phyloP scores from a whole-genome alignment of 1,139 yeast species.

The Pichia sp. region DNA sequence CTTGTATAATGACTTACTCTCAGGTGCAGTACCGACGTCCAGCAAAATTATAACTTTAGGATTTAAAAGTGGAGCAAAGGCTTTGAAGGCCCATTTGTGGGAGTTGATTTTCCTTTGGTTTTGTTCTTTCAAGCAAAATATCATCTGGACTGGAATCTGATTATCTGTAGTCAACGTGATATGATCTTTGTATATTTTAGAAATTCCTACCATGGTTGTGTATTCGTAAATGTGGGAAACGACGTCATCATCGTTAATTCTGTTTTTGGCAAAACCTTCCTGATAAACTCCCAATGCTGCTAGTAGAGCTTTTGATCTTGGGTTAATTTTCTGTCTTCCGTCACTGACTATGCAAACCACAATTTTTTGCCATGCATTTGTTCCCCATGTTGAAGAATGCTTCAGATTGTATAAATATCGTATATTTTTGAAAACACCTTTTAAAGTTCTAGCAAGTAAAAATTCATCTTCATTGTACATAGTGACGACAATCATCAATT shows the following conservation, averaged over 20 bases:
- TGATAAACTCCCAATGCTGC: slow-evolving; percentile 75
- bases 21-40: slow-evolving; percentile 80
- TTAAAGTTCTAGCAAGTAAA: slow-evolving; percentile 64
- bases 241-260: slow-evolving; percentile 65
- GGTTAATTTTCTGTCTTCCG: slow-evolving; percentile 67
- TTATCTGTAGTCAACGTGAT: slow-evolving; percentile 53
- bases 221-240: slow-evolving; percentile 75
- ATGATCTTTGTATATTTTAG: slow-evolving; percentile 47
- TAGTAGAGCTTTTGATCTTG: slow-evolving; percentile 58
- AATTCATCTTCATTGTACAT: slow-evolving; percentile 81
- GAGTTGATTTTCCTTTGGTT: slow-evolving; percentile 75
- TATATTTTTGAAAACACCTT: slow-evolving; percentile 74
- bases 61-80: slow-evolving; percentile 64
- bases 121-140: slow-evolving; percentile 73
- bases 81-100: slow-evolving; percentile 82
- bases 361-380: slow-evolving; percentile 74
- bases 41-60: slow-evolving; percentile 69
- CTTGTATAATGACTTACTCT: slow-evolving; percentile 66
- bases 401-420: slow-evolving; percentile 54
- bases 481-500: slow-evolving; percentile 68
- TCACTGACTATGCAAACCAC: slow-evolving; percentile 74
- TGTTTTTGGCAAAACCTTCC: slow-evolving; percentile 77
- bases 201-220: slow-evolving; percentile 73
- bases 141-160: slow-evolving; percentile 64
- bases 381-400: slow-evolving; percentile 69